Evolutionary conservation across 228 moss, liverwort and hornwort genomes (phyloP).

Genomic region (Sphagnum magellanicum): DNA sequence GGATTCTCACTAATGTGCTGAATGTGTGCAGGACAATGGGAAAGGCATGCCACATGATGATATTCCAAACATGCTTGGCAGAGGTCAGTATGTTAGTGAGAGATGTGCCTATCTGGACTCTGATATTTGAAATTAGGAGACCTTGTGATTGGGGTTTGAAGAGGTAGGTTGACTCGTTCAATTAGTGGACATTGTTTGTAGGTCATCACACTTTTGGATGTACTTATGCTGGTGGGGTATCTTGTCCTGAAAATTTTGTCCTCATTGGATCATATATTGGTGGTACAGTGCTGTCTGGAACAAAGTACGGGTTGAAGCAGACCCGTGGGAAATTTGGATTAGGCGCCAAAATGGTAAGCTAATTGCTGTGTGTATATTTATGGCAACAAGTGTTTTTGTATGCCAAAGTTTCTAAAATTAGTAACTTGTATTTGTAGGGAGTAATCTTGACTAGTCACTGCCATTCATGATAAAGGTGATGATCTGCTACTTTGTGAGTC

Average conservation of each 20-base stretch:
- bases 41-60: constrained; percentile 96
- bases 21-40: constrained; percentile 75
- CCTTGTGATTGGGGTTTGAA: background rate
- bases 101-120: background rate
- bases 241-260: background rate
- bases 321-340: constrained; percentile 97
- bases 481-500: too few relatives aligned
- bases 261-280: background rate
- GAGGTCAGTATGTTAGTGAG: constrained; percentile 39
- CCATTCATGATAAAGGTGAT: too few relatives aligned
- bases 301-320: constrained; percentile 96
- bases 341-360: constrained; percentile 88
- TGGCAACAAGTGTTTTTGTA: too few relatives aligned
- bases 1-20: background rate
- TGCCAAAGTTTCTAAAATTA: too few relatives aligned
- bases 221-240: background rate
- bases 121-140: background rate
- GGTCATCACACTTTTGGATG: too few relatives aligned
- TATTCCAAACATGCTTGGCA: constrained; percentile 98
- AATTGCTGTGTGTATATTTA: background rate
- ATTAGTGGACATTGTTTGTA: too few relatives aligned
- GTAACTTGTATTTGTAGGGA: too few relatives aligned
- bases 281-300: constrained; percentile 82
- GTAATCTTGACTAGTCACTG: too few relatives aligned
- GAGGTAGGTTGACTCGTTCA: background rate